Evolutionary conservation across 2,329 filamentous ascomycete genomes (phyloP).

Genomic region (Sporothrix mexicana): DNA sequence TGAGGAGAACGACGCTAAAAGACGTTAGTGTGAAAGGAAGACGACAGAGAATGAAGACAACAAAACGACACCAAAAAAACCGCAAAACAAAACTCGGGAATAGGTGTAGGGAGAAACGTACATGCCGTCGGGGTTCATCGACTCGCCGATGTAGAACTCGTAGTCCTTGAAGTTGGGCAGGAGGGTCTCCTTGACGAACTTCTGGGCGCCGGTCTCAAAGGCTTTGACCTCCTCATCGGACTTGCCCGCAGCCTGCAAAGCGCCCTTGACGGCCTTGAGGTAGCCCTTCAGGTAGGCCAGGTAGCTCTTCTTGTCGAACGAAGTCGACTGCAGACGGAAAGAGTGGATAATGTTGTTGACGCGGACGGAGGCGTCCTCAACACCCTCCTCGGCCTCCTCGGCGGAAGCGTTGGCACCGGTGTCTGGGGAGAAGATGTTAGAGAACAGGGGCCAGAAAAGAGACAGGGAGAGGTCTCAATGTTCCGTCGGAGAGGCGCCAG

Average conservation of each 20-base stretch:
- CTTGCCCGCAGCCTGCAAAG: conserved; percentile 63
- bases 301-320: conserved; percentile 88
- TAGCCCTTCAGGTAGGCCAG: conserved; percentile 85
- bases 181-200: conserved; percentile 82
- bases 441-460: too few relatives aligned
- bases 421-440: conserved; percentile 56
- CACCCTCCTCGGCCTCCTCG: conserved; percentile 79
- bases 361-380: conserved; percentile 71
- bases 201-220: conserved; percentile 78
- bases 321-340: conserved; percentile 82
- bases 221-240: conserved; percentile 71
- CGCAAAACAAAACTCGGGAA: conserved; percentile 40
- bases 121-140: conserved; percentile 94
- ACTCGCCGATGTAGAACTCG: conserved; percentile 91
- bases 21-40: not conserved
- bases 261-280: conserved; percentile 85
- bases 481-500: too few relatives aligned
- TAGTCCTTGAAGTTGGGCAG: conserved; percentile 90
- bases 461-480: too few relatives aligned
- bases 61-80: not conserved
- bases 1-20: conserved; percentile 83
- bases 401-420: conserved; percentile 96
- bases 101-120: conserved; percentile 51
- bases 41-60: not conserved
- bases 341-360: conserved; percentile 94